phyloP scores from a whole-genome alignment of 495 filamentous ascomycete species.

The Pseudevernia furfuracea region DNA sequence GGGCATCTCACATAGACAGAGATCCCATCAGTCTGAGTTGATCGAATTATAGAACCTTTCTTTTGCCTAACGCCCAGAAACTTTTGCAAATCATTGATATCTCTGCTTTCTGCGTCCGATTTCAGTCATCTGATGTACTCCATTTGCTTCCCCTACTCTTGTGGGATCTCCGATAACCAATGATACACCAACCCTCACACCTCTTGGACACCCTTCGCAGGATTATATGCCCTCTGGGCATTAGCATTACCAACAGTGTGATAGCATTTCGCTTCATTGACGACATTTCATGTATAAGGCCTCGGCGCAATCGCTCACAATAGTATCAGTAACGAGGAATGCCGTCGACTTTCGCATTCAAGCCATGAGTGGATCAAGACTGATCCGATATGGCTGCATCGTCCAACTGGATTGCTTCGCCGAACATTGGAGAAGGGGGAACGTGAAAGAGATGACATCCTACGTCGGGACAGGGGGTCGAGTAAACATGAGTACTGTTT shows the following conservation, averaged over 20 bases:
- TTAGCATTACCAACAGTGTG: neutral
- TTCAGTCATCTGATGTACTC: neutral
- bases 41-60: conserved; percentile 8
- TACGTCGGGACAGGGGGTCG: neutral
- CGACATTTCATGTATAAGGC: neutral
- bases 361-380: neutral
- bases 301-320: neutral
- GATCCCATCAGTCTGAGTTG: neutral
- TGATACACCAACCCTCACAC: neutral
- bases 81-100: neutral
- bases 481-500: neutral
- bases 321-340: neutral
- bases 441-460: neutral
- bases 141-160: neutral
- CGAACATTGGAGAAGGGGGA: neutral
- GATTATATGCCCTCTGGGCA: neutral
- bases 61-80: neutral
- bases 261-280: neutral
- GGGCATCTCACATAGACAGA: neutral
- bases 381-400: neutral
- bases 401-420: neutral
- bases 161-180: neutral
- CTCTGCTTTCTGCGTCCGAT: neutral
- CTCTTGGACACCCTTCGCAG: neutral
- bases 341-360: neutral